Conservation (phyloP, 495 filamentous ascomycete species). For the Penicillium roqueforti region DNA sequence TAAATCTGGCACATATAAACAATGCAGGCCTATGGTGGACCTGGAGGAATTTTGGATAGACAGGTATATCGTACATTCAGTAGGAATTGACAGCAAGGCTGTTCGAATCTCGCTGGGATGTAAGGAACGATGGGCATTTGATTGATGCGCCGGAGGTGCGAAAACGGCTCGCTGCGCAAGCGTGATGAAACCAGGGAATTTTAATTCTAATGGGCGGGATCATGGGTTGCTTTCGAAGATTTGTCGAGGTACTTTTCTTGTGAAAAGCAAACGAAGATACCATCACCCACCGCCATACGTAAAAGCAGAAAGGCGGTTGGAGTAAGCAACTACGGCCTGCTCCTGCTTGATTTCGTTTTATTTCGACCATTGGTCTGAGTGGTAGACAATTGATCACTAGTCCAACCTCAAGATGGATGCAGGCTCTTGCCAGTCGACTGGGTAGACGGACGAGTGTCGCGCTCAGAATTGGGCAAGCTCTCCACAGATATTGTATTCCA, state of each 20-base stretch:
- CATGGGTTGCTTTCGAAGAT: not conserved
- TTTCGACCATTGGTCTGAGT: not conserved
- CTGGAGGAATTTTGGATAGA: not conserved
- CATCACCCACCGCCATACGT: too few relatives aligned
- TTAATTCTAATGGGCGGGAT: not conserved
- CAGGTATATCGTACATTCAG: not conserved
- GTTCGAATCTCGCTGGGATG: not conserved
- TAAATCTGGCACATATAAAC: not conserved
- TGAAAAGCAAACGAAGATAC: not conserved
- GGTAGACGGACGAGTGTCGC: constrained; percentile 20
- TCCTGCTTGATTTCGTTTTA: not conserved
- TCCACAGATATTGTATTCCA: constrained; percentile 36
- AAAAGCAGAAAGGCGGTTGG: not conserved
- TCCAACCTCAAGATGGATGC: constrained; percentile 14
- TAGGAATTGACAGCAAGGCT: not conserved
- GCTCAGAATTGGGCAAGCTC: constrained; percentile 30
- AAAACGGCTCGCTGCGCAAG: not conserved
- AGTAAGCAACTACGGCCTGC: not conserved
- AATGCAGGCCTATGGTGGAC: not conserved
- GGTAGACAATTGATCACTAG: not conserved
- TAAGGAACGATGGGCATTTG: not conserved
- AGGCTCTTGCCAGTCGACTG: constrained; percentile 16
- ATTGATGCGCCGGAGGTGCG: not conserved
- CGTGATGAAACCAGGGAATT: not conserved
- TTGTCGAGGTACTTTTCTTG: too few relatives aligned